A percentile compares a stretch with the other conserved stretches of the same genome.
Conservation (phyloP, 1,284 basidiomycete genomes). For the Ustilago nuda region DNA sequence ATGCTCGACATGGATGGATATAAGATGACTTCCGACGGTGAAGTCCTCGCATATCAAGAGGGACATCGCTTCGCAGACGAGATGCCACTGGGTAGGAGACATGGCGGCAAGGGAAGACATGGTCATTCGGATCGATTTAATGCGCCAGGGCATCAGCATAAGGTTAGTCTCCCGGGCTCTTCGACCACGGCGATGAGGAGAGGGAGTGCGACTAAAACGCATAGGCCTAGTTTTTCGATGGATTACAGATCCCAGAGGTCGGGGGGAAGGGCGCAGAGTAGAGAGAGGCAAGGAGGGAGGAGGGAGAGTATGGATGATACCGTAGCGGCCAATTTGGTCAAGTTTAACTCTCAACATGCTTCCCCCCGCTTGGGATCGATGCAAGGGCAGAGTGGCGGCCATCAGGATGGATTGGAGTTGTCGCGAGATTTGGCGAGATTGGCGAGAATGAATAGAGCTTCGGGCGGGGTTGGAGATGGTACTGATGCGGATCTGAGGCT, state of each 20-base stretch:
- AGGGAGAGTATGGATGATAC: constrained; percentile 43
- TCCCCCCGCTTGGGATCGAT: constrained; percentile 15
- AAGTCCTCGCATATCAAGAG: constrained; percentile 58
- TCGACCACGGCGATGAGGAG: constrained; percentile 33
- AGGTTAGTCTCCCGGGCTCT: constrained; percentile 33
- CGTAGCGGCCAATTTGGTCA: constrained; percentile 19
- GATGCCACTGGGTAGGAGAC: constrained; percentile 59
- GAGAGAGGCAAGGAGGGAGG: constrained; percentile 16
- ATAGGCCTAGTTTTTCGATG: constrained; percentile 43
- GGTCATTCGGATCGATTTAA: constrained; percentile 43
- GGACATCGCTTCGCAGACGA: constrained; percentile 66
- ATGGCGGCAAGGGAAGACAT: constrained; percentile 61
- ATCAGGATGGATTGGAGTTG: constrained; percentile 45
- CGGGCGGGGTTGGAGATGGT: neutral
- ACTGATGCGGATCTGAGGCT: neutral
- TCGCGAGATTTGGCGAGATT: constrained; percentile 44
- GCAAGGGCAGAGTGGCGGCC: neutral
- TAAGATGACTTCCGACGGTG: constrained; percentile 65
- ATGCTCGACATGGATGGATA: constrained; percentile 69
- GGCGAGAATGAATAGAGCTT: constrained; percentile 40
- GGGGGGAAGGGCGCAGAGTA: constrained; percentile 13
- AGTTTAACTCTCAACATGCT: constrained; percentile 1
- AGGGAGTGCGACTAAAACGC: constrained; percentile 34
- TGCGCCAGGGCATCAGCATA: constrained; percentile 39
- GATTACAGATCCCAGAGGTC: constrained; percentile 28